A percentile compares a stretch with the other conserved stretches of the same genome.
These are phyloP conservation scores for Paxillus involutus DNA, from an alignment of 768 basidiomycete genomes.

Conservation along the genomic window DNA sequence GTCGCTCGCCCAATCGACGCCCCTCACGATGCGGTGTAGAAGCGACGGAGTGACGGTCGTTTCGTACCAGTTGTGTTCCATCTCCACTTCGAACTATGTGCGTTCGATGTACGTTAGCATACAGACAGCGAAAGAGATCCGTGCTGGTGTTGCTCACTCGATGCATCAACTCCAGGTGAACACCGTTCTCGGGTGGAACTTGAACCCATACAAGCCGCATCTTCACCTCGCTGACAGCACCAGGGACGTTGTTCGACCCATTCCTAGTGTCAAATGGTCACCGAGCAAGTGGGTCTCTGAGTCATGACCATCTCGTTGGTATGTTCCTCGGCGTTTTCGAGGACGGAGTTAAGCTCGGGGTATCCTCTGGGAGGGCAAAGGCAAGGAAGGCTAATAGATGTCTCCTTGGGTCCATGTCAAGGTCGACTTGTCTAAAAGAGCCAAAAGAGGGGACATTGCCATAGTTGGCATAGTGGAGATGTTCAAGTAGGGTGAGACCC, in stretches of 20 bases:
- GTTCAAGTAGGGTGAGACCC: too few relatives aligned
- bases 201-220: slow-evolving; percentile 79
- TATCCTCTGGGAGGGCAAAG: too few relatives aligned
- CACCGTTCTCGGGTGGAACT: slow-evolving; percentile 65
- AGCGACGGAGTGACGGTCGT: slow-evolving; percentile 19
- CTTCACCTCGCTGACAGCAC: slow-evolving; percentile 79
- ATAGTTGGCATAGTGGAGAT: too few relatives aligned
- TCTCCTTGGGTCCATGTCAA: too few relatives aligned
- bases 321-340: slow-evolving; percentile 48
- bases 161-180: slow-evolving; percentile 70
- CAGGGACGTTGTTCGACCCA: slow-evolving; percentile 51
- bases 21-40: slow-evolving; percentile 82
- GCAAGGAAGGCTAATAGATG: too few relatives aligned
- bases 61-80: slow-evolving; percentile 58
- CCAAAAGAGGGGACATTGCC: too few relatives aligned
- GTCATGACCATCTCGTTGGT: slow-evolving; percentile 46
- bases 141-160: slow-evolving; percentile 14
- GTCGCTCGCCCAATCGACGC: slow-evolving; percentile 56
- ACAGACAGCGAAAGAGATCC: too few relatives aligned
- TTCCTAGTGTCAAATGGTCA: slow-evolving; percentile 37
- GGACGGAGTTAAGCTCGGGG: slow-evolving; percentile 26
- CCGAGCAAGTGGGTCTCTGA: slow-evolving; percentile 45
- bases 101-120: too few relatives aligned
- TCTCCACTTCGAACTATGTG: too few relatives aligned
- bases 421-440: too few relatives aligned